Evolutionary conservation across 768 basidiomycete species (phyloP).

Genomic region (Tricholoma hemisulphureum): DNA sequence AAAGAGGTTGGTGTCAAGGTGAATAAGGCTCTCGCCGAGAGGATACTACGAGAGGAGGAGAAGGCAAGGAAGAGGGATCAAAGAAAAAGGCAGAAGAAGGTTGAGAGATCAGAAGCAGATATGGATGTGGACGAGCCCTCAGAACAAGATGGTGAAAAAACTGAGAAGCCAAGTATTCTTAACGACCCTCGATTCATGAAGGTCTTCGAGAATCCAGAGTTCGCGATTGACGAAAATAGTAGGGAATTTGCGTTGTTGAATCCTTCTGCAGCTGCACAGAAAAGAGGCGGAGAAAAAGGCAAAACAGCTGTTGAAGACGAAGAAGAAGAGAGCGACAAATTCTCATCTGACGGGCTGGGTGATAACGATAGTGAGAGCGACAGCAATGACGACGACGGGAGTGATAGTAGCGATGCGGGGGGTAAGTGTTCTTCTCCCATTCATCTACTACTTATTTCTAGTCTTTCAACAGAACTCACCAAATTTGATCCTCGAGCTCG

Average conservation of each 20-base stretch:
- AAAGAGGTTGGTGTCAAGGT: conserved; percentile 73
- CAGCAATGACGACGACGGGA: conserved; percentile 39
- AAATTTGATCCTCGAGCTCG: conserved; percentile 50
- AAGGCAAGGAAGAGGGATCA: conserved; percentile 55
- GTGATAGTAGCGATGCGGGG: conserved; percentile 57
- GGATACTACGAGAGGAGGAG: conserved; percentile 67
- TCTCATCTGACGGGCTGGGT: conserved; percentile 56
- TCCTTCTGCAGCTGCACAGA: conserved; percentile 73
- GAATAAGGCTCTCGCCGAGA: conserved; percentile 81
- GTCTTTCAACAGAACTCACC: conserved; percentile 41
- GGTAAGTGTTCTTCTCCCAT: conserved; percentile 33
- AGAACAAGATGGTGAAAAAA: conserved; percentile 29
- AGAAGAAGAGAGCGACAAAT: conserved; percentile 80
- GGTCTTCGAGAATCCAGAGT: conserved; percentile 89
- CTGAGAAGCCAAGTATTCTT: conserved; percentile 53
- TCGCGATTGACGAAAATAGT: conserved; percentile 84
- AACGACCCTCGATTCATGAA: conserved; percentile 87
- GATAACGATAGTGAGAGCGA: conserved; percentile 46
- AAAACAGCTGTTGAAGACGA: conserved; percentile 89
- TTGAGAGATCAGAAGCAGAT: conserved; percentile 36
- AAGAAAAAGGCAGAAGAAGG: conserved; percentile 50
- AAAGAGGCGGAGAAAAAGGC: conserved; percentile 36
- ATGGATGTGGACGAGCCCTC: conserved; percentile 33
- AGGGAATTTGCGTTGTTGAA: conserved; percentile 92
- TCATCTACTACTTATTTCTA: conserved; percentile 2